phyloP scores from a whole-genome alignment of 1,284 basidiomycete genomes.

The Marasmius fiardii region DNA sequence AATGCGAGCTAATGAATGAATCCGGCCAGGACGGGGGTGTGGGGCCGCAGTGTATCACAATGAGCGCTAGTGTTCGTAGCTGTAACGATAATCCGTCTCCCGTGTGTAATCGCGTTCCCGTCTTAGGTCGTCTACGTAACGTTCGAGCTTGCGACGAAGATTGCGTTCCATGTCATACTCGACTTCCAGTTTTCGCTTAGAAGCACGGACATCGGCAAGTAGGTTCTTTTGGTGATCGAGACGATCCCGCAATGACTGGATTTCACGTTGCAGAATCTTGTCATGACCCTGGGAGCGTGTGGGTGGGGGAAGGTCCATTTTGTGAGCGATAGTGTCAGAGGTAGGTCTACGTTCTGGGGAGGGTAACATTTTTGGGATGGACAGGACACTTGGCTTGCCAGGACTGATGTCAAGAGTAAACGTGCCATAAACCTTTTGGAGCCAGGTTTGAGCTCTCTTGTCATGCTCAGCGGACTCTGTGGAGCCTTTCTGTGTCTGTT shows the following conservation, averaged over 20 bases:
- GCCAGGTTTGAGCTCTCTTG: conserved; percentile 36
- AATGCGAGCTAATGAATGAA: no score
- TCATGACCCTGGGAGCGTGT: conserved; percentile 1
- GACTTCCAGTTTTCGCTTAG: conserved; percentile 47
- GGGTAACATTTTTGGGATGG: neutral
- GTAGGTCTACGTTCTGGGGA: neutral
- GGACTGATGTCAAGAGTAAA: neutral
- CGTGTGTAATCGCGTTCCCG: conserved; percentile 24
- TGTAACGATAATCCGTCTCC: neutral
- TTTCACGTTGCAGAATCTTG: conserved; percentile 34
- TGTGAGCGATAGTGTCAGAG: neutral
- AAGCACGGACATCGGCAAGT: conserved; percentile 30
- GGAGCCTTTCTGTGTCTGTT: conserved; percentile 22
- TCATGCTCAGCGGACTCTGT: conserved; percentile 31
- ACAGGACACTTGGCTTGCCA: neutral
- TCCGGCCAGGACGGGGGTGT: no score
- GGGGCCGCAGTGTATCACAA: no score
- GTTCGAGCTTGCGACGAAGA: conserved; percentile 40
- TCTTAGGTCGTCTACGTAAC: conserved; percentile 31
- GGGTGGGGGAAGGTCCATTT: neutral
- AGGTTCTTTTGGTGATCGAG: conserved; percentile 25
- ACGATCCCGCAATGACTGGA: conserved; percentile 37
- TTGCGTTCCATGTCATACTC: conserved; percentile 37
- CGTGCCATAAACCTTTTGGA: conserved; percentile 50
- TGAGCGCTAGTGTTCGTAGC: neutral